These are phyloP conservation scores for Ascochyta lentis DNA, from an alignment of 2,329 filamentous ascomycete species.

Conservation along the genomic window DNA sequence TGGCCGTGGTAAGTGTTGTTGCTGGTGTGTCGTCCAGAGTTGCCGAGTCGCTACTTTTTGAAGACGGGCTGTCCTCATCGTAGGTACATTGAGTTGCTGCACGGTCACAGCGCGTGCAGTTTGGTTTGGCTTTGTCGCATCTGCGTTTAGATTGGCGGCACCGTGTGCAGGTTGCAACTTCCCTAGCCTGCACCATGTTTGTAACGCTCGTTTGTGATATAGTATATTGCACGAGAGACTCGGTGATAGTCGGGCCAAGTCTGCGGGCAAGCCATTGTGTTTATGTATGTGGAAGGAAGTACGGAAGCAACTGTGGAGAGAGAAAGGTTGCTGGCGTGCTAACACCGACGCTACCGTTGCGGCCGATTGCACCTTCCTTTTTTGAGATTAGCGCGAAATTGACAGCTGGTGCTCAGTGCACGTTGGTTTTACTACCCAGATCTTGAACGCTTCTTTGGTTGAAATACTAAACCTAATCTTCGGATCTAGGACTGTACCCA, in stretches of 20 bases:
- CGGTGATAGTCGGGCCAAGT: background rate
- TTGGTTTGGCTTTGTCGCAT: slow-evolving; percentile 27
- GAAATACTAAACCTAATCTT: background rate
- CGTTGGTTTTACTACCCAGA: background rate
- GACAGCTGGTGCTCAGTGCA: background rate
- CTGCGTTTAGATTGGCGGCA: slow-evolving; percentile 26
- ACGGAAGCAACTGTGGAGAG: no score
- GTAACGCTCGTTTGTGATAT: background rate
- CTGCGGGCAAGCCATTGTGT: background rate
- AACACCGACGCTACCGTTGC: no score
- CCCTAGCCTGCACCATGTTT: slow-evolving; percentile 12
- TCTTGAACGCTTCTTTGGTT: background rate
- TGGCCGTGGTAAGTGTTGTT: background rate
- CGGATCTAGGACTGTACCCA: background rate
- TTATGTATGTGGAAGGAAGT: no score
- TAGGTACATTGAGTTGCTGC: slow-evolving; percentile 18
- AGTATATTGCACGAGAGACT: background rate
- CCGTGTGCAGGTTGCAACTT: slow-evolving; percentile 22
- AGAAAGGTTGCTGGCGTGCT: no score
- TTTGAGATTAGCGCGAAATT: no score
- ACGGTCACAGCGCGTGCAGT: slow-evolving; percentile 20
- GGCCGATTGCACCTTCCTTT: no score
- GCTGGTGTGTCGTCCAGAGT: background rate
- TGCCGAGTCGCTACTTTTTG: background rate
- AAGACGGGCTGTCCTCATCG: slow-evolving; percentile 2